A percentile compares a stretch with the other conserved stretches of the same genome.
These are phyloP conservation scores for Nigrospora osmanthi DNA, from an alignment of 2,329 filamentous ascomycete genomes.

Conservation along the genomic window DNA sequence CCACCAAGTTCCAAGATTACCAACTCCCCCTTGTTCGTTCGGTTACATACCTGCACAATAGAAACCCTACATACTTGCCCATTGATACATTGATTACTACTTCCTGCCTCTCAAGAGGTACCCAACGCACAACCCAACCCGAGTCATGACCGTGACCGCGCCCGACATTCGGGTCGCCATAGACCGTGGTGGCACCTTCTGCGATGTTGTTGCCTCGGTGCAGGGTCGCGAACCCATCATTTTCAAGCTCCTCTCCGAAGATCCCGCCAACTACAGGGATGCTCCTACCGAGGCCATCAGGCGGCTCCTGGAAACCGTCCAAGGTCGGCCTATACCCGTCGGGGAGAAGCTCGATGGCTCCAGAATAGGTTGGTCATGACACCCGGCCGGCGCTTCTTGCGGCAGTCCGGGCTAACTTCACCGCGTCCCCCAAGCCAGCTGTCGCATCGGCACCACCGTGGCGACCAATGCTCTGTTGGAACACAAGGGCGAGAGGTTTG, in stretches of 20 bases:
- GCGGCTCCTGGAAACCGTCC: conserved; percentile 55
- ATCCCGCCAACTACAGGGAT: conserved; percentile 62
- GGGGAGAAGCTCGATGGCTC: conserved; percentile 22
- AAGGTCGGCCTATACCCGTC: conserved; percentile 43
- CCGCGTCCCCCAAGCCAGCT: conserved; percentile 45
- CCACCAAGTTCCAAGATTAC: too few relatives aligned
- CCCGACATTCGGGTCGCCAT: conserved; percentile 16
- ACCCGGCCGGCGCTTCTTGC: not conserved
- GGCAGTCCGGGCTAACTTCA: not conserved
- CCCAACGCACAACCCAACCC: too few relatives aligned
- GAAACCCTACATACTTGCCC: too few relatives aligned
- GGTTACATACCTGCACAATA: too few relatives aligned
- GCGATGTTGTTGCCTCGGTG: conserved; percentile 59
- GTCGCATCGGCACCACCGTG: conserved; percentile 70
- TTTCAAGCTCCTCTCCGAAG: conserved; percentile 68
- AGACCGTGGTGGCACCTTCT: conserved; percentile 66
- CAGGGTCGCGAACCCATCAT: conserved; percentile 60
- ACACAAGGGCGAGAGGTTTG: conserved; percentile 63
- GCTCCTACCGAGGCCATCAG: conserved; percentile 65
- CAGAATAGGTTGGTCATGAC: conserved; percentile 14
- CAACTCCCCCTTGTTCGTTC: too few relatives aligned
- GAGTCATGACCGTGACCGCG: too few relatives aligned
- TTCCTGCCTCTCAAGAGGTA: too few relatives aligned
- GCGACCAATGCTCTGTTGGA: conserved; percentile 71
- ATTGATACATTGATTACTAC: too few relatives aligned